Conservation (phyloP, 148 eudicot genomes). For the Salicornia ramosissima region DNA sequence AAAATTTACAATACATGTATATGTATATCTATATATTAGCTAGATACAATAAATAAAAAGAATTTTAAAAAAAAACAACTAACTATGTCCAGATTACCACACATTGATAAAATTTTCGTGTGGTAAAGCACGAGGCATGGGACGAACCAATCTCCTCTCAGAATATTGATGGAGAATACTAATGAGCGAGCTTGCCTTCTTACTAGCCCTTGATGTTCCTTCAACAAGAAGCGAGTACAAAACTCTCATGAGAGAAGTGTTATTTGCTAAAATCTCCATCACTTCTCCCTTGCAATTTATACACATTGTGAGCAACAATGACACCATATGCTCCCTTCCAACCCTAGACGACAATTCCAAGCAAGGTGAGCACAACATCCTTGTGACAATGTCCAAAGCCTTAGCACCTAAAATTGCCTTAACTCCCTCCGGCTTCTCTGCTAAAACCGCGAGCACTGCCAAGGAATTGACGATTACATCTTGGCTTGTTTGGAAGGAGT, state of each 20-base stretch:
- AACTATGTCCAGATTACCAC: conserved; percentile 45
- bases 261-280: conserved; percentile 66
- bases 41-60: background rate
- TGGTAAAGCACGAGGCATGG: conserved; percentile 35
- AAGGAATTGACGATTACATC: conserved; percentile 55
- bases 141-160: conserved; percentile 39
- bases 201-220: conserved; percentile 53
- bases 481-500: conserved; percentile 35
- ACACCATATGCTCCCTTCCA: conserved; percentile 59
- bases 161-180: conserved; percentile 55
- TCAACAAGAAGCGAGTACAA: conserved; percentile 52
- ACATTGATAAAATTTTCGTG: conserved; percentile 55
- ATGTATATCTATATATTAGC: background rate
- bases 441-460: conserved; percentile 55
- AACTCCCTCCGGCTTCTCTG: conserved; percentile 62
- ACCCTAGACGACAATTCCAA: conserved; percentile 29
- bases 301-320: conserved; percentile 60
- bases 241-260: conserved; percentile 54
- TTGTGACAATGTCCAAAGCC: conserved; percentile 31
- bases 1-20: background rate
- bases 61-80: background rate
- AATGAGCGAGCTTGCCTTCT: conserved; percentile 67
- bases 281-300: conserved; percentile 56
- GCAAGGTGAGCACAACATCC: conserved; percentile 38
- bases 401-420: conserved; percentile 40